A percentile compares a stretch with the other conserved stretches of the same genome.
phyloP scores from a whole-genome alignment of 2,329 filamentous ascomycete species.

The Rugonectria rugulosa region DNA sequence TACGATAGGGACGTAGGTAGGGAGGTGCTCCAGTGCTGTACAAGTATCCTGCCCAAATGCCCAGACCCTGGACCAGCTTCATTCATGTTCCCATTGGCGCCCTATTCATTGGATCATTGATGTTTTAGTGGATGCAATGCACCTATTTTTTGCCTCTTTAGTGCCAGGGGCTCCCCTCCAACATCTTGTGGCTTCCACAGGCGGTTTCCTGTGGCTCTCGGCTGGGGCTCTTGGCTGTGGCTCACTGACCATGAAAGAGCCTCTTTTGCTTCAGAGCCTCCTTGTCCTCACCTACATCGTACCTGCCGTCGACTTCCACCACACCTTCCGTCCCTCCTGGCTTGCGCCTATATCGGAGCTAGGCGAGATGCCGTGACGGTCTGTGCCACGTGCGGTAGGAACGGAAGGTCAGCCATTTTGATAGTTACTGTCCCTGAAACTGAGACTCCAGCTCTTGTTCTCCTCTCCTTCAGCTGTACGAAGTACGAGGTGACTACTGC shows the following conservation, averaged over 20 bases:
- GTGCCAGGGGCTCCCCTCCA: not conserved
- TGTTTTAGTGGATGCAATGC: slow-evolving; percentile 13
- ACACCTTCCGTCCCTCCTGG: not conserved
- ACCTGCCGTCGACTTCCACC: not conserved
- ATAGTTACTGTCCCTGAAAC: slow-evolving; percentile 17
- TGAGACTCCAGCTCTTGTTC: slow-evolving; percentile 4
- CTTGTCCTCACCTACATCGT: too few species aligned
- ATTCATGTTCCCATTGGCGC: slow-evolving; percentile 11
- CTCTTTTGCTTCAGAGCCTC: too few species aligned
- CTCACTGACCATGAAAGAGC: not conserved
- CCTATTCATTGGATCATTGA: not conserved
- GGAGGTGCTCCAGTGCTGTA: too few species aligned
- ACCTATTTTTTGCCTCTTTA: slow-evolving; percentile 17
- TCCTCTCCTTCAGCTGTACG: not conserved
- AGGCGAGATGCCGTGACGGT: slow-evolving; percentile 2
- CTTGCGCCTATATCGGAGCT: slow-evolving; percentile 15
- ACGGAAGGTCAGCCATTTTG: too few species aligned
- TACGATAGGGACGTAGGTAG: too few species aligned
- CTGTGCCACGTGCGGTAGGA: slow-evolving; percentile 18
- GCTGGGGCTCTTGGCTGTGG: not conserved
- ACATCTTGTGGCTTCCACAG: not conserved
- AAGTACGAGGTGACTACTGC: not conserved
- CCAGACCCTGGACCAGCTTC: too few species aligned
- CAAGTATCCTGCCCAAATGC: too few species aligned
- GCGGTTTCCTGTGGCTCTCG: slow-evolving; percentile 4